phyloP scores from a whole-genome alignment of 306 rosid genomes.

The Malus asiatica region DNA sequence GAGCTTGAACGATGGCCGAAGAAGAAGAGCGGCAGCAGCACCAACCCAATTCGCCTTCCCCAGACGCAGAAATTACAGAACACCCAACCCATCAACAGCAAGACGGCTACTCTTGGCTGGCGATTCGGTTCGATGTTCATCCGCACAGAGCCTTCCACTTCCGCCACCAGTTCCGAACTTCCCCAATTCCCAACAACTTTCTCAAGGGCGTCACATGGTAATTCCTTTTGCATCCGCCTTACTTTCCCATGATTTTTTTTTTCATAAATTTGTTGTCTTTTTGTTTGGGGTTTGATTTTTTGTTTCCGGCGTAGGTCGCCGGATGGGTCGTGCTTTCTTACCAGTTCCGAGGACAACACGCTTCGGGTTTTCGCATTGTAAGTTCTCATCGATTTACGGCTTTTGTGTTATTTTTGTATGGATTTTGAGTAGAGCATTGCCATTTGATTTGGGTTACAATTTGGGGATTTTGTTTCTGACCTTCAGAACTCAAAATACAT shows the following conservation, averaged over 20 bases:
- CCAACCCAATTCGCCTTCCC: conserved; percentile 10
- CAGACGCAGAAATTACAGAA: neutral
- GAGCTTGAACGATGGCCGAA: conserved; percentile 31
- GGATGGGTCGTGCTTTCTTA: conserved; percentile 81
- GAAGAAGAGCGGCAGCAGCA: conserved; percentile 8
- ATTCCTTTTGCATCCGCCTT: neutral
- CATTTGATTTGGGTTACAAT: neutral
- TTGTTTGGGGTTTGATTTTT: neutral
- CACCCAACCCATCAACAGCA: conserved; percentile 1
- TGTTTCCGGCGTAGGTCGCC: conserved; percentile 52
- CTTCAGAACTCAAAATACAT: neutral
- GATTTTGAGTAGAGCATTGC: neutral
- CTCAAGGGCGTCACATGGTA: conserved; percentile 85
- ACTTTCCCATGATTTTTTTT: neutral
- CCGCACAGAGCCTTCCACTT: conserved; percentile 71
- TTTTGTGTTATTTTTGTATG: neutral
- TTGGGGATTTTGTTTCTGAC: neutral
- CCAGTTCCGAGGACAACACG: conserved; percentile 73
- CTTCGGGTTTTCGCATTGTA: conserved; percentile 66
- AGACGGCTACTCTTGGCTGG: conserved; percentile 34
- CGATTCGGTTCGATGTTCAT: conserved; percentile 48
- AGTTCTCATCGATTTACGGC: conserved; percentile 3
- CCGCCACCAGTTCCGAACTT: conserved; percentile 56
- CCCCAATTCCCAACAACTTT: conserved; percentile 75
- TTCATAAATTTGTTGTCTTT: neutral